Evolutionary conservation across 208 protist genomes (phyloP).

Genomic region (Trypanosoma congolense): DNA sequence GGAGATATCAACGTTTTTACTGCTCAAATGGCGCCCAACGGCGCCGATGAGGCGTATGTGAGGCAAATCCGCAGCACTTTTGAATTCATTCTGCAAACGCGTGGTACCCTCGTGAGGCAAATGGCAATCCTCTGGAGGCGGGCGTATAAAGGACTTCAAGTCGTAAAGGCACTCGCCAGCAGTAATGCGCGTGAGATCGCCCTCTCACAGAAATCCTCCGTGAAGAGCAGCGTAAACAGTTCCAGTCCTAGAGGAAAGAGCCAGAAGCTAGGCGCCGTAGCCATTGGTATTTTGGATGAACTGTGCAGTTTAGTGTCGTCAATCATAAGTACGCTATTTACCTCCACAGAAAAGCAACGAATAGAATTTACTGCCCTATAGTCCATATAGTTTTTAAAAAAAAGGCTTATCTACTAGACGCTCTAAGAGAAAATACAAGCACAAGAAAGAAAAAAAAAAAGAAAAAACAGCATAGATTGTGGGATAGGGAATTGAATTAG

Average conservation of each 20-base stretch:
- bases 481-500: too few species aligned
- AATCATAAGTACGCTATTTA: slow-evolving; percentile 50
- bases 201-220: too few species aligned
- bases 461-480: too few species aligned
- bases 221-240: too few species aligned
- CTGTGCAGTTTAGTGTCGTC: slow-evolving; percentile 42
- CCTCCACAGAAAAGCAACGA: slow-evolving; percentile 58
- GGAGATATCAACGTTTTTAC: not conserved
- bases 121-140: slow-evolving; percentile 51
- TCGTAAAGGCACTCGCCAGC: slow-evolving; percentile 49
- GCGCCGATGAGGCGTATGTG: slow-evolving; percentile 47
- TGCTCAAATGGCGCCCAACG: slow-evolving; percentile 24
- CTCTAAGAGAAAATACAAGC: not conserved
- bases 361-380: slow-evolving; percentile 28
- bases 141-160: slow-evolving; percentile 52
- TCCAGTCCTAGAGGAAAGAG: not conserved
- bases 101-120: slow-evolving; percentile 57
- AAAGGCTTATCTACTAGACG: too few species aligned
- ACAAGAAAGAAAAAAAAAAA: not conserved
- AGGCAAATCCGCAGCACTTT: slow-evolving; percentile 65
- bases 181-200: slow-evolving; percentile 19
- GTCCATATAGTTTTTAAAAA: not conserved
- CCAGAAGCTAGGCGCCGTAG: slow-evolving; percentile 31
- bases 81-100: slow-evolving; percentile 82
- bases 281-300: slow-evolving; percentile 54